These are phyloP conservation scores for Blastomyces emzantsi DNA, from an alignment of 2,329 filamentous ascomycete genomes.

Conservation along the genomic window DNA sequence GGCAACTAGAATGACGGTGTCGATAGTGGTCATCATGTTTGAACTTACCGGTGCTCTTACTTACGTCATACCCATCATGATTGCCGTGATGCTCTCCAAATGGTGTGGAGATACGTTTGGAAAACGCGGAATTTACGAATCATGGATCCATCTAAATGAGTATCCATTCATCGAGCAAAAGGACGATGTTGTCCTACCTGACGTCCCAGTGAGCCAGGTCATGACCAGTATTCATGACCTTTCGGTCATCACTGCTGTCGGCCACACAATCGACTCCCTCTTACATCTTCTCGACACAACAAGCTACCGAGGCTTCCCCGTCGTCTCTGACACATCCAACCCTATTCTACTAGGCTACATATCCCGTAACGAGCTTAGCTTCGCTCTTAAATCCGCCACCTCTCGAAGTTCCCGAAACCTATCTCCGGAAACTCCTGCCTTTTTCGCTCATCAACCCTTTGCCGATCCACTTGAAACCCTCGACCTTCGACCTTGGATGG, in stretches of 20 bases:
- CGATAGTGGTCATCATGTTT: slow-evolving; percentile 99
- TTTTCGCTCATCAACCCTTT: slow-evolving; percentile 75
- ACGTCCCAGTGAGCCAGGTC: slow-evolving; percentile 74
- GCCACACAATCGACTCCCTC: slow-evolving; percentile 75
- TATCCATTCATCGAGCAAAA: slow-evolving; percentile 94
- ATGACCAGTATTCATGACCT: slow-evolving; percentile 93
- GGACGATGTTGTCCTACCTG: slow-evolving; percentile 67
- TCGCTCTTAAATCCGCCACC: slow-evolving; percentile 60
- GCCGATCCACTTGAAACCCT: slow-evolving; percentile 68
- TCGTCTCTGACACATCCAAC: slow-evolving; percentile 68
- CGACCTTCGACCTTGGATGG: slow-evolving; percentile 95
- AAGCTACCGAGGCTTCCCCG: slow-evolving; percentile 81
- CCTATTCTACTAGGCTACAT: slow-evolving; percentile 87
- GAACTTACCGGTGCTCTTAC: slow-evolving; percentile 93
- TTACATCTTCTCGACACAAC: slow-evolving; percentile 61
- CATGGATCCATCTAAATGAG: slow-evolving; percentile 92
- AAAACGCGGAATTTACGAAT: slow-evolving; percentile 89
- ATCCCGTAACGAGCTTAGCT: slow-evolving; percentile 78
- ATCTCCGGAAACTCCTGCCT: slow-evolving; percentile 63
- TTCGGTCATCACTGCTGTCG: slow-evolving; percentile 74
- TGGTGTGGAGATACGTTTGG: slow-evolving; percentile 97
- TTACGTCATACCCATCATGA: slow-evolving; percentile 97
- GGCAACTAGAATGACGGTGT: slow-evolving; percentile 92
- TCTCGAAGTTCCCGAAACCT: slow-evolving; percentile 43
- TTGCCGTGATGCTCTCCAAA: slow-evolving; percentile 95